Conservation (phyloP, 306 rosid species). For the Rosa rugosa region DNA sequence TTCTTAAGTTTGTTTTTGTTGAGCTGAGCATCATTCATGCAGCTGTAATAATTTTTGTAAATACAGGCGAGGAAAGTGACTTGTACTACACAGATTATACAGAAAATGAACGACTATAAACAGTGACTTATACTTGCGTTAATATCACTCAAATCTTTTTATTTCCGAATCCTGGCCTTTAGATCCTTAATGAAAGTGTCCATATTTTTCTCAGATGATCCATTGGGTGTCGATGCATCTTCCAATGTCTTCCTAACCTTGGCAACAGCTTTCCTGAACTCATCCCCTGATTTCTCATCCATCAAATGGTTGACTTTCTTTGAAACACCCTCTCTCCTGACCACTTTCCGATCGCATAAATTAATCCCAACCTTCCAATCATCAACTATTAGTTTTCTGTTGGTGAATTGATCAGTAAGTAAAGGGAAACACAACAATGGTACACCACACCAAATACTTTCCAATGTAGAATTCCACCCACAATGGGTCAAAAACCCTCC, state of each 20-base stretch:
- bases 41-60: not conserved
- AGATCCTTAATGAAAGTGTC: constrained; percentile 39
- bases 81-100: not conserved
- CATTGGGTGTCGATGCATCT: constrained; percentile 35
- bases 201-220: constrained; percentile 45
- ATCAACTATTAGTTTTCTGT: constrained; percentile 53
- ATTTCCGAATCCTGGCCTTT: not conserved
- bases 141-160: not conserved
- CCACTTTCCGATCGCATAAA: constrained; percentile 16
- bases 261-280: constrained; percentile 25
- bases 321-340: constrained; percentile 31
- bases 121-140: not conserved
- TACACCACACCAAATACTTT: constrained; percentile 47
- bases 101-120: not conserved
- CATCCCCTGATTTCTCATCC: constrained; percentile 34
- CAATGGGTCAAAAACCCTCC: constrained; percentile 63
- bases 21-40: not conserved
- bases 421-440: constrained; percentile 59
- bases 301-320: constrained; percentile 40
- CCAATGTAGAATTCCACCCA: constrained; percentile 66
- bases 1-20: not conserved
- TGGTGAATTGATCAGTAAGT: constrained; percentile 62
- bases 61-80: not conserved
- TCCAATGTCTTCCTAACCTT: constrained; percentile 34
- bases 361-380: constrained; percentile 62